These are phyloP conservation scores for Fraxinus anomala DNA, from an alignment of 257 asterid species.

Conservation along the genomic window DNA sequence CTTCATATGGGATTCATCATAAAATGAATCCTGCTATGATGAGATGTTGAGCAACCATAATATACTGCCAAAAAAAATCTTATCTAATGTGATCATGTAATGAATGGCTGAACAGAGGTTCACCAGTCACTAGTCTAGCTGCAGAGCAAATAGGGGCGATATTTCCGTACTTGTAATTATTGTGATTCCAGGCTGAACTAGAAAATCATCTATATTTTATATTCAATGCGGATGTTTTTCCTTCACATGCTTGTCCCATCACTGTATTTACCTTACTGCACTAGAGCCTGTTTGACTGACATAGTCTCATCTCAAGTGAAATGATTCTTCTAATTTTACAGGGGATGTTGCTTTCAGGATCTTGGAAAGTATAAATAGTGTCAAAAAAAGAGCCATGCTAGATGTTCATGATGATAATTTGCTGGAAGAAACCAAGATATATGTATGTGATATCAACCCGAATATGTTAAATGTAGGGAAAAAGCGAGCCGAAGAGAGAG, in stretches of 20 bases:
- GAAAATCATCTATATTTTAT: not conserved
- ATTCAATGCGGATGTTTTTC: not conserved
- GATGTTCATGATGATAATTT: constrained; percentile 60
- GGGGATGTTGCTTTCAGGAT: constrained; percentile 98
- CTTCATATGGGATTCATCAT: constrained; percentile 4
- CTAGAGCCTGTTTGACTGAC: constrained; percentile 12
- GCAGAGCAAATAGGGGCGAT: not conserved
- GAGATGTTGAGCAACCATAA: not conserved
- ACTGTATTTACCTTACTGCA: not conserved
- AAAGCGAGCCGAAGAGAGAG: constrained; percentile 81
- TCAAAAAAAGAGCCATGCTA: constrained; percentile 56
- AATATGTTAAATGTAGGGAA: constrained; percentile 83
- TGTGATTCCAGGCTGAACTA: not conserved
- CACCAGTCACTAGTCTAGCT: constrained; percentile 2
- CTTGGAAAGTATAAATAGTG: constrained; percentile 57
- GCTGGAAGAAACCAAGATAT: constrained; percentile 69
- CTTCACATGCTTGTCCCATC: not conserved
- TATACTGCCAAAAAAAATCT: not conserved
- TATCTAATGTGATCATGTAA: not conserved
- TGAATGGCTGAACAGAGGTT: constrained; percentile 7
- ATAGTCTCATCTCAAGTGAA: constrained; percentile 25
- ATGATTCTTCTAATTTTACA: constrained; percentile 46
- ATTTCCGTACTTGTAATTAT: not conserved
- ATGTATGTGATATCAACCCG: constrained; percentile 87
- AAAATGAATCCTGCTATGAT: constrained; percentile 6